Evolutionary conservation across 2,329 filamentous ascomycete genomes (phyloP).

Genomic region (Xylariaceae sp.): DNA sequence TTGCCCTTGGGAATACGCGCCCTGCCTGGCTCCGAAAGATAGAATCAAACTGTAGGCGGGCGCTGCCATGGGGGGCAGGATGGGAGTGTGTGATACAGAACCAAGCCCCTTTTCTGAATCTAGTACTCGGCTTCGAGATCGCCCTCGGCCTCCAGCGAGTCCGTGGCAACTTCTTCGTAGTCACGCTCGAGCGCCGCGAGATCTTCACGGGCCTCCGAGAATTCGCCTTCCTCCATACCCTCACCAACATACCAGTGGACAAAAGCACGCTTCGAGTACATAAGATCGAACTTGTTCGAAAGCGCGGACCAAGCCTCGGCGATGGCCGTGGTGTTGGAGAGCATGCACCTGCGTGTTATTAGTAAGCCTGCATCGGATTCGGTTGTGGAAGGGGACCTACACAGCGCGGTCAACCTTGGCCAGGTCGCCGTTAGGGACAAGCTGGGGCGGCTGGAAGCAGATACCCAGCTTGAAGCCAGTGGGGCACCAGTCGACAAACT

Average conservation of each 20-base stretch:
- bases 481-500: slow-evolving; percentile 99
- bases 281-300: slow-evolving; percentile 69
- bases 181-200: slow-evolving; percentile 79
- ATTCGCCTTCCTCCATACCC: slow-evolving; percentile 89
- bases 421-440: slow-evolving; percentile 92
- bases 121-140: slow-evolving; percentile 89
- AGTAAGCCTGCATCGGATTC: slow-evolving; percentile 38
- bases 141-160: slow-evolving; percentile 62
- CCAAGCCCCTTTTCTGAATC: slow-evolving; percentile 12
- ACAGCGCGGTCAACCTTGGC: slow-evolving; percentile 98
- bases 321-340: slow-evolving; percentile 69
- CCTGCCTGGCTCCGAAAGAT: slow-evolving; percentile 10
- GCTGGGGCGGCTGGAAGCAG: slow-evolving; percentile 96
- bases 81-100: slow-evolving; percentile 7
- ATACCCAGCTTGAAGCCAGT: slow-evolving; percentile 99
- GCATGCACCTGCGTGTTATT: slow-evolving; percentile 49
- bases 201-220: slow-evolving; percentile 80
- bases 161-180: slow-evolving; percentile 76
- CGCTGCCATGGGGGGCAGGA: slow-evolving; percentile 4
- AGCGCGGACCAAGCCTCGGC: slow-evolving; percentile 66
- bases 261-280: slow-evolving; percentile 72
- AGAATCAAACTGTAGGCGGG: slow-evolving; percentile 12
- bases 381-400: no score
- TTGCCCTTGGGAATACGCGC: slow-evolving; percentile 10
- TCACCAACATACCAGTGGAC: slow-evolving; percentile 79